Evolutionary conservation across 257 asterid genomes (phyloP), one percentile per base, ranked within the genome.

Genomic region (Ehretia macrophylla): DNA sequence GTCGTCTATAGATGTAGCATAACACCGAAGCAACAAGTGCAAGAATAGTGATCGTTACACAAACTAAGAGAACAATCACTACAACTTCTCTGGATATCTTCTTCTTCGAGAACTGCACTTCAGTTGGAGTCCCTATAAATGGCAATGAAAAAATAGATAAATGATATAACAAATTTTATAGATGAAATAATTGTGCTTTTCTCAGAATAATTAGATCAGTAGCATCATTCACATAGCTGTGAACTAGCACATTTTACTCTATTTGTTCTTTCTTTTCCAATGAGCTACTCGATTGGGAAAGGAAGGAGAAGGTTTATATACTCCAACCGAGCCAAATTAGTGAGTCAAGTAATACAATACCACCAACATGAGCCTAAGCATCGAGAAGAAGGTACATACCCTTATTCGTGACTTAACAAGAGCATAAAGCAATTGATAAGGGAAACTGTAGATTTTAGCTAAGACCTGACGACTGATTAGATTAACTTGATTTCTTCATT

Each of bases 11-110:
- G 55, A 76, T 56, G 66, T 79, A 76, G 72, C 89, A 85, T 42
- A 80, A 32, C 47, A 74, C 68, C 11, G 76, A 75, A 44, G 83
- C 84, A 57, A 76, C 54, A 50, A 89, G 67, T 40, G 78, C 89
- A 64, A 87, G 80, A 56, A 71, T 73, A 23, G 75, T 70, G 60
- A 89, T 46, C 60, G 79, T 56, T 48, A 84, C 63, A 65, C 94
- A 83, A 12, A 79, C 22, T 56, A 83, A 63, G 75, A 93, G 80
- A 56, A 79, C 63, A 52, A 85, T 67, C 60, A 85, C 67, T 21
- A 72, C 64, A 23, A 64, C 67, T 78, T 82, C 79, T 59, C 78
- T 68, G 14, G 81, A 70, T 57, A 77, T 69, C 73, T 59, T 59
- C 74, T 77, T 85, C 83, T 77, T 76, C n/a, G 80, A 58, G 50